phyloP scores from a whole-genome alignment of 2,329 filamentous ascomycete species.

The Pyricularia sp. region DNA sequence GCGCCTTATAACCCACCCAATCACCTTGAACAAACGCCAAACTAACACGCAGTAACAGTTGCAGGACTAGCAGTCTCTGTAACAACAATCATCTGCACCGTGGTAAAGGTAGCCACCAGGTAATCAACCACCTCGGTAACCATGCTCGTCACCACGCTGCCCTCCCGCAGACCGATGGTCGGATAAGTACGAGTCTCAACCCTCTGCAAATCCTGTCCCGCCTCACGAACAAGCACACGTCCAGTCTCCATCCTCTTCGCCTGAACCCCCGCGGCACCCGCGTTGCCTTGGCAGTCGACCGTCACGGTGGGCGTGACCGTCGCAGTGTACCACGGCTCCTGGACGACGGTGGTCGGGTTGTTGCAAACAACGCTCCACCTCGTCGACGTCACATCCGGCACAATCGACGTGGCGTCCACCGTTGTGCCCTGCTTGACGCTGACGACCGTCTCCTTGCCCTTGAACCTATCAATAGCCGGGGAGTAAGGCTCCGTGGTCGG shows the following conservation, averaged over 20 bases:
- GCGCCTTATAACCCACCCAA: too few relatives aligned
- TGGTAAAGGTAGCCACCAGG: neutral
- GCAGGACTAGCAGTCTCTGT: neutral
- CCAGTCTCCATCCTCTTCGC: neutral
- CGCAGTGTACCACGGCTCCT: neutral
- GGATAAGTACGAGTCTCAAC: neutral
- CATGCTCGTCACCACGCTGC: constrained; percentile 4
- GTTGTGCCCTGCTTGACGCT: constrained; percentile 3
- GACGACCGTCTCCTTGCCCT: neutral
- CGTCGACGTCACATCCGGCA: constrained; percentile 2
- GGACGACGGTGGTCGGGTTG: neutral
- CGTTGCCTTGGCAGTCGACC: neutral
- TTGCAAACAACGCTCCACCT: neutral
- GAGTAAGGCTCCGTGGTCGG: constrained; percentile 4
- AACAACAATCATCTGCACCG: neutral
- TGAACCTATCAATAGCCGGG: constrained; percentile 3
- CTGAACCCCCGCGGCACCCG: neutral
- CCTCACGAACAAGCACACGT: neutral
- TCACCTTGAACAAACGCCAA: too few relatives aligned
- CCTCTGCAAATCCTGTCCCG: neutral
- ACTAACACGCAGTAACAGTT: neutral
- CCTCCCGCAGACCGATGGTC: neutral
- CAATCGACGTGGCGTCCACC: neutral
- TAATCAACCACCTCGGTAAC: neutral
- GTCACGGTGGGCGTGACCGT: neutral